Conservation (phyloP, 352 stramenopile species). For the Halophytophthora polymorphica region DNA sequence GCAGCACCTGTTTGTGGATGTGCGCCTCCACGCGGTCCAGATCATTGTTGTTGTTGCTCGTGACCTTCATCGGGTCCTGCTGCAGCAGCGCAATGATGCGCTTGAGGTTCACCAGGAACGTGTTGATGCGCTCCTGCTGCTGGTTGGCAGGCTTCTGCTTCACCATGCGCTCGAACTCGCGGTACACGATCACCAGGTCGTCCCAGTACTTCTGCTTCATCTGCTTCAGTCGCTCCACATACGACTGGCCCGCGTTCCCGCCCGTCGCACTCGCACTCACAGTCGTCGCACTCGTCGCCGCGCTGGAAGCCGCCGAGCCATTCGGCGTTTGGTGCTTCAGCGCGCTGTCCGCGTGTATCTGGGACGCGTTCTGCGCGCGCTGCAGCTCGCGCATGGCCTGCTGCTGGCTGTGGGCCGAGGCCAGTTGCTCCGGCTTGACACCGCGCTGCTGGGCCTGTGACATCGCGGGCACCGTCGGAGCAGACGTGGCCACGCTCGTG, state of each 20-base stretch:
- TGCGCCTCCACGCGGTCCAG: conserved; percentile 78
- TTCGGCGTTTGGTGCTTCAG: conserved; percentile 34
- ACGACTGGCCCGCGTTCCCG: conserved; percentile 36
- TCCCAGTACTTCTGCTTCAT: conserved; percentile 84
- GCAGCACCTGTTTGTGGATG: conserved; percentile 82
- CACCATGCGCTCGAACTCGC: conserved; percentile 84
- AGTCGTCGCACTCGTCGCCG: conserved; percentile 16
- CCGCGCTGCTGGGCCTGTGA: conserved; percentile 26
- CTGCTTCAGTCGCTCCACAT: conserved; percentile 69
- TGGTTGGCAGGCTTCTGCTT: conserved; percentile 77
- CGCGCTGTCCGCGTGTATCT: conserved; percentile 37
- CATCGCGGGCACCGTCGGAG: conserved; percentile 28
- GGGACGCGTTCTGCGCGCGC: conserved; percentile 49
- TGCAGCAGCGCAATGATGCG: conserved; percentile 77
- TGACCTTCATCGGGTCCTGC: conserved; percentile 76
- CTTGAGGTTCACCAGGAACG: conserved; percentile 77
- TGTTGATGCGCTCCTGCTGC: conserved; percentile 80
- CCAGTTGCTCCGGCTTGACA: conserved; percentile 61
- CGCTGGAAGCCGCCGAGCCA: conserved; percentile 8
- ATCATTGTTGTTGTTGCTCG: conserved; percentile 74
- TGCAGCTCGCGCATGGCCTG: conserved; percentile 60
- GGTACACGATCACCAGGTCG: conserved; percentile 77
- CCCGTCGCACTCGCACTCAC: conserved; percentile 7
- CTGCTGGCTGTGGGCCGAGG: conserved; percentile 57
- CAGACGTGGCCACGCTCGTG: conserved; percentile 34